Percentiles rank a stretch among this genome's conserved stretches.
Evolutionary conservation across 371 early-diverging fungal species (phyloP).

Genomic region (Mucor plumbeus): DNA sequence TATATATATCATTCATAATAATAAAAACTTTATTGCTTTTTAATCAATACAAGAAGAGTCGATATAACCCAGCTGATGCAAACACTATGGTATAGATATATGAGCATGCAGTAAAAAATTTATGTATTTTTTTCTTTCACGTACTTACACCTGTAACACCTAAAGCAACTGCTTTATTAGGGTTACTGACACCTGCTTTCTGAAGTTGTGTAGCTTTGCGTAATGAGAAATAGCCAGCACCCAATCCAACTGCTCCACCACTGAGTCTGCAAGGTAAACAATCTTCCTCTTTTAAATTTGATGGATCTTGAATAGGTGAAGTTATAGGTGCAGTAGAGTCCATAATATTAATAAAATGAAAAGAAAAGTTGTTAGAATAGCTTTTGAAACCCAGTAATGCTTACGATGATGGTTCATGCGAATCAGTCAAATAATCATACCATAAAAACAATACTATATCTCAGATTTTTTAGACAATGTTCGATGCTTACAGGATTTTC

Average conservation of each 20-base stretch:
- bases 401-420: no score
- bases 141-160: conserved; percentile 29
- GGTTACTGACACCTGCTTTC: neutral
- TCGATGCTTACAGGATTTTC: no score
- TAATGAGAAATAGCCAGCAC: conserved; percentile 21
- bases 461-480: no score
- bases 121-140: neutral
- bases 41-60: conserved; percentile 18
- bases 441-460: no score
- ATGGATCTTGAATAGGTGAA: neutral
- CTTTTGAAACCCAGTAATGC: no score
- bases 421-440: no score
- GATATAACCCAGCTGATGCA: conserved; percentile 26
- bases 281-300: conserved; percentile 1
- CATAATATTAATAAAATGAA: neutral
- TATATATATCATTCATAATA: neutral
- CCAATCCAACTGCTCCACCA: conserved; percentile 20
- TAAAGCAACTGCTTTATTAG: conserved; percentile 24
- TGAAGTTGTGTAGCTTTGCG: conserved; percentile 20
- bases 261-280: conserved; percentile 22
- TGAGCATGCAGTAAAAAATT: neutral
- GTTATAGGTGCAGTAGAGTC: neutral
- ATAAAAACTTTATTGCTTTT: neutral
- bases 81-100: conserved; percentile 9
- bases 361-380: no score